phyloP scores from a whole-genome alignment of 2,329 filamentous ascomycete species.

The Didymellaceae sp. region DNA sequence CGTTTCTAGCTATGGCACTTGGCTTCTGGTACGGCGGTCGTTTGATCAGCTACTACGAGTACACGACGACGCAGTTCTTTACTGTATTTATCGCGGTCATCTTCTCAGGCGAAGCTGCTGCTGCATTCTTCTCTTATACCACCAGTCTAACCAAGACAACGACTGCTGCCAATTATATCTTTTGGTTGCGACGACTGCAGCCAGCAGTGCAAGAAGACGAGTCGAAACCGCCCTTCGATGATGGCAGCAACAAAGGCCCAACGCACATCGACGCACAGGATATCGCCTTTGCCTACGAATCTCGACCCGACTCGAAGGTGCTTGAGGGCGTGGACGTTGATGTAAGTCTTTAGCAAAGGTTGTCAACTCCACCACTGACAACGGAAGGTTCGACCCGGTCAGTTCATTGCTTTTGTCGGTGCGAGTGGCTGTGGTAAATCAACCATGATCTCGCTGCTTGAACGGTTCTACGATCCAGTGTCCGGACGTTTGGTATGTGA shows the following conservation, averaged over 20 bases:
- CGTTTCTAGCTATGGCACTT: conserved; percentile 51
- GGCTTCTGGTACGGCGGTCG: conserved; percentile 50
- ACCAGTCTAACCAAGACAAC: conserved; percentile 96
- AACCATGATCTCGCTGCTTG: conserved; percentile 87
- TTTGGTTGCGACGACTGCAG: conserved; percentile 51
- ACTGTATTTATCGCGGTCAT: conserved; percentile 73
- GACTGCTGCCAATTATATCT: conserved; percentile 71
- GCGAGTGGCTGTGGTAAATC: conserved; percentile 93
- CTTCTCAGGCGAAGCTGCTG: conserved; percentile 66
- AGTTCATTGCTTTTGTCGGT: conserved; percentile 88
- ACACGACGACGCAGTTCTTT: conserved; percentile 85
- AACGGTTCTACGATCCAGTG: conserved; percentile 92
- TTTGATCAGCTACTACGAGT: conserved; percentile 53
- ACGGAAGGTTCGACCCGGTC: conserved; percentile 54
- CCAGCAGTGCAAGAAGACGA: conserved; percentile 48
- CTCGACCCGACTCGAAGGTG: conserved; percentile 76
- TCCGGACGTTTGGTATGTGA: conserved; percentile 81
- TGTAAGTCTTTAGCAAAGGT: conserved; percentile 34
- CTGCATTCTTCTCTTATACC: conserved; percentile 89
- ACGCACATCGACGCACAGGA: conserved; percentile 57
- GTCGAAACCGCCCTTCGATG: conserved; percentile 41
- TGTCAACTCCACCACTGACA: not conserved
- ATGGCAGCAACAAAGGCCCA: conserved; percentile 41
- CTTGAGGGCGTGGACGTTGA: conserved; percentile 80
- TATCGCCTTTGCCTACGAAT: conserved; percentile 83